Percentiles rank a stretch among this genome's conserved stretches.
These are phyloP conservation scores for Agrostemma githago DNA, from an alignment of 148 eudicot species.

Conservation along the genomic window DNA sequence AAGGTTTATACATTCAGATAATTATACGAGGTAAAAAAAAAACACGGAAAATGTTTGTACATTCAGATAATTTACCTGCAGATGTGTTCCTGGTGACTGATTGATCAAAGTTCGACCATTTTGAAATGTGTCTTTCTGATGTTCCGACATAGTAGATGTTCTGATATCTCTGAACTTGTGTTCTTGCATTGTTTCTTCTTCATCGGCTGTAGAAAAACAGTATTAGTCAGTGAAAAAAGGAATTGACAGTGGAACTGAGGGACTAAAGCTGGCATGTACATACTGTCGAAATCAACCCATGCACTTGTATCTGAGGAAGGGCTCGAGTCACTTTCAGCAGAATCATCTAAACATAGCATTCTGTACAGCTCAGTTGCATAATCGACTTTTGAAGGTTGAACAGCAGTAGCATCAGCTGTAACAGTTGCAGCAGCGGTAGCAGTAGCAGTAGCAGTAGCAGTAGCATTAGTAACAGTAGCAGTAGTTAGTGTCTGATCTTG, in stretches of 20 bases:
- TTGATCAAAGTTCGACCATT: neutral
- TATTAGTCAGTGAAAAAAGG: too few species aligned
- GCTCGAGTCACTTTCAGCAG: constrained; percentile 27
- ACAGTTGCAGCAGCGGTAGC: constrained; percentile 17
- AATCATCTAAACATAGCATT: constrained; percentile 35
- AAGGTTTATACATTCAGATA: neutral
- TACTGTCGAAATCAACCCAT: constrained; percentile 39
- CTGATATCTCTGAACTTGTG: constrained; percentile 25
- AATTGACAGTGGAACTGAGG: neutral
- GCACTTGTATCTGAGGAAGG: constrained; percentile 23
- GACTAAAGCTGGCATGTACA: constrained; percentile 18
- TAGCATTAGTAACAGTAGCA: constrained; percentile 10
- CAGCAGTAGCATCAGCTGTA: constrained; percentile 7
- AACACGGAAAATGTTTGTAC: too few species aligned
- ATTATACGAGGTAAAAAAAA: too few species aligned
- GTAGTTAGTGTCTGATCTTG: constrained; percentile 16
- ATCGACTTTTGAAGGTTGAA: constrained; percentile 35
- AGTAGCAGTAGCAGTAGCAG: constrained; percentile 11
- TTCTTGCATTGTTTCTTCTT: constrained; percentile 22
- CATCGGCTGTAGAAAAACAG: constrained; percentile 27
- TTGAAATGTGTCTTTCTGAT: constrained; percentile 18
- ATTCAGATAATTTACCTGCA: constrained; percentile 19
- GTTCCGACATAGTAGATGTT: constrained; percentile 29
- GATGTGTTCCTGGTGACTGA: constrained; percentile 23
- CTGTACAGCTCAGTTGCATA: constrained; percentile 51